phyloP scores from a whole-genome alignment of 2,329 filamentous ascomycete genomes.

The Talaromyces sp. region DNA sequence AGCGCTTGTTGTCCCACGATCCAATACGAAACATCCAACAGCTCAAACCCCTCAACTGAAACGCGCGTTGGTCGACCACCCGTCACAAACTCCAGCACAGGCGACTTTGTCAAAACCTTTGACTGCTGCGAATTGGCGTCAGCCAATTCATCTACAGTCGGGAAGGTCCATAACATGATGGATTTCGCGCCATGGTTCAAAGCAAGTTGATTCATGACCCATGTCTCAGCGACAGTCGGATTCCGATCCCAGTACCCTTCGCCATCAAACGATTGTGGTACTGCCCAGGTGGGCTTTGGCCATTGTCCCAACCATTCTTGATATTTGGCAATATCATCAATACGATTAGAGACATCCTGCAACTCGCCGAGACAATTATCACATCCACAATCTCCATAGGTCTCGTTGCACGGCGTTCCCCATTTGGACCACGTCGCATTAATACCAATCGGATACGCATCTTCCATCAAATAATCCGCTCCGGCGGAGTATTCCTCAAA shows the following conservation, averaged over 20 bases:
- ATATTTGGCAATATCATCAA: conserved; percentile 10
- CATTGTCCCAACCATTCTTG: conserved; percentile 11
- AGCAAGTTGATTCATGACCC: conserved; percentile 14
- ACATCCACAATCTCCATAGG: conserved; percentile 13
- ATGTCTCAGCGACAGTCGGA: conserved; percentile 10
- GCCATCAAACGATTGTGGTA: conserved; percentile 13
- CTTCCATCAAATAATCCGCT: conserved; percentile 14
- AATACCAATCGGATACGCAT: conserved; percentile 14
- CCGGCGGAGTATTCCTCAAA: conserved; percentile 12
- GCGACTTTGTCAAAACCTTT: conserved; percentile 8
- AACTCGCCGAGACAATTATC: conserved; percentile 13
- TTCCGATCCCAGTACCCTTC: conserved; percentile 13
- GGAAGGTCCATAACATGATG: conserved; percentile 13
- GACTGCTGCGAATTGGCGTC: conserved; percentile 12
- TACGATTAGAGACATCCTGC: conserved; percentile 12
- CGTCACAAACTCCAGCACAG: conserved; percentile 12
- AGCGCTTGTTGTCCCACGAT: conserved; percentile 8
- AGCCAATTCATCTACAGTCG: conserved; percentile 5
- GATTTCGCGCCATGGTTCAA: conserved; percentile 15
- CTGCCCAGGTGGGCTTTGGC: conserved; percentile 11
- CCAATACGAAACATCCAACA: conserved; percentile 12
- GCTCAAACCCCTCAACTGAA: background rate
- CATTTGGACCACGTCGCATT: conserved; percentile 14
- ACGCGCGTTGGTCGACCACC: background rate
- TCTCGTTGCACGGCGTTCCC: conserved; percentile 12